These are phyloP conservation scores for Monosporascus sp. DNA, from an alignment of 2,329 filamentous ascomycete species.

Conservation along the genomic window DNA sequence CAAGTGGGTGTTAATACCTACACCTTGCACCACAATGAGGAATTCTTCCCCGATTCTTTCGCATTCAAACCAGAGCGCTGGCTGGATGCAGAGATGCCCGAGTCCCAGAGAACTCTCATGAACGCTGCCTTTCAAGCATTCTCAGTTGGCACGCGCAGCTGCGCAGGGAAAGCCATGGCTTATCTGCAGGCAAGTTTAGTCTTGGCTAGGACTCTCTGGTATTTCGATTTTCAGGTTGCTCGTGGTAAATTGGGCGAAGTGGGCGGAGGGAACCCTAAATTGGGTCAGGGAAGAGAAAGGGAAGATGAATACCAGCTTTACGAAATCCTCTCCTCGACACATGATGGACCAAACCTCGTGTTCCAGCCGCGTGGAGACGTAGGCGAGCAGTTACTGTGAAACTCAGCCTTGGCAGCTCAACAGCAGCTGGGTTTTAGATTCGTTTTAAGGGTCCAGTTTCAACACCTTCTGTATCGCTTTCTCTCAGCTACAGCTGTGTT, in stretches of 20 bases:
- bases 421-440: too few species aligned
- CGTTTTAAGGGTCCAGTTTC: too few species aligned
- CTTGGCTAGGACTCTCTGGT: conserved; percentile 34
- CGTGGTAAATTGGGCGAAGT: background rate
- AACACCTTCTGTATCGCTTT: too few species aligned
- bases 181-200: conserved; percentile 31
- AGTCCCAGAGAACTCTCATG: too few species aligned
- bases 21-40: conserved; percentile 14
- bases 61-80: conserved; percentile 9
- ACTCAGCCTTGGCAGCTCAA: too few species aligned
- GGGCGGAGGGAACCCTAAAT: background rate
- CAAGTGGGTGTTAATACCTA: conserved; percentile 14
- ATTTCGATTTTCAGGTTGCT: conserved; percentile 29
- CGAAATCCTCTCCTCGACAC: background rate
- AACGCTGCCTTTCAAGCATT: background rate
- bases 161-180: conserved; percentile 24
- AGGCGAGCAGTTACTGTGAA: too few species aligned
- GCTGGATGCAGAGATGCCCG: background rate
- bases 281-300: background rate
- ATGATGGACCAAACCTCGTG: background rate
- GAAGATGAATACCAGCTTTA: background rate
- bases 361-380: background rate
- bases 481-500: too few species aligned
- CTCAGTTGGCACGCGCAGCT: conserved; percentile 16
- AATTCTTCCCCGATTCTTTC: conserved; percentile 11